A percentile compares a stretch with the other conserved stretches of the same genome.
Conservation (phyloP, 2,329 filamentous ascomycete species). For the Pseudogymnoascus sp. region DNA sequence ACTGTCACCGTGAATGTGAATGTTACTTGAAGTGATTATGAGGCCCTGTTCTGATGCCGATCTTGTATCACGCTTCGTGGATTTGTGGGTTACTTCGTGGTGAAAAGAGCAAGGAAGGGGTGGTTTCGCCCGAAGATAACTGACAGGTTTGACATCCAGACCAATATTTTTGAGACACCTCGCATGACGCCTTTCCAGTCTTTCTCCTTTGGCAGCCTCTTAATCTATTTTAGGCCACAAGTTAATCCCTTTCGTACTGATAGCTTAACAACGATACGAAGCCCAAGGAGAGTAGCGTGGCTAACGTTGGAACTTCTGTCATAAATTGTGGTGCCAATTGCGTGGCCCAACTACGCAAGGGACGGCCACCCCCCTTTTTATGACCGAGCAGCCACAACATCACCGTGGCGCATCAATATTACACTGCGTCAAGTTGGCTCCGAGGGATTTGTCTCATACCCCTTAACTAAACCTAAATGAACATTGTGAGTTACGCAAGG, state of each 20-base stretch:
- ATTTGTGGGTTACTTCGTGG: background rate
- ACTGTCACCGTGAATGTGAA: background rate
- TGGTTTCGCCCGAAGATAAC: background rate
- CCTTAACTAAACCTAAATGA: background rate
- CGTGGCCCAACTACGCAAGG: background rate
- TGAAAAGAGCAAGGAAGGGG: background rate
- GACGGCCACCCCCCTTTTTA: background rate
- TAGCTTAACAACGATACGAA: background rate
- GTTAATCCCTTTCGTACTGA: too few relatives aligned
- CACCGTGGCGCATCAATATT: background rate
- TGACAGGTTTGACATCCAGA: background rate
- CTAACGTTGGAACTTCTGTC: background rate
- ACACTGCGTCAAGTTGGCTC: too few relatives aligned
- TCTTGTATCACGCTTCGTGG: background rate
- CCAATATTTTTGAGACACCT: background rate
- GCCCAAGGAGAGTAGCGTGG: background rate
- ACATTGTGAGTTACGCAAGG: background rate
- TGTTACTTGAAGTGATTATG: background rate
- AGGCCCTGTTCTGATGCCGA: background rate
- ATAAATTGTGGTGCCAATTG: too few relatives aligned
- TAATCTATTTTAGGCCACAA: background rate
- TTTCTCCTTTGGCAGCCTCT: background rate
- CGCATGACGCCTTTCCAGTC: background rate
- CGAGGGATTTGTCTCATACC: background rate
- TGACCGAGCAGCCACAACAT: background rate